phyloP scores from a whole-genome alignment of 2,329 filamentous ascomycete species.

The Aspergillus luchuensis region DNA sequence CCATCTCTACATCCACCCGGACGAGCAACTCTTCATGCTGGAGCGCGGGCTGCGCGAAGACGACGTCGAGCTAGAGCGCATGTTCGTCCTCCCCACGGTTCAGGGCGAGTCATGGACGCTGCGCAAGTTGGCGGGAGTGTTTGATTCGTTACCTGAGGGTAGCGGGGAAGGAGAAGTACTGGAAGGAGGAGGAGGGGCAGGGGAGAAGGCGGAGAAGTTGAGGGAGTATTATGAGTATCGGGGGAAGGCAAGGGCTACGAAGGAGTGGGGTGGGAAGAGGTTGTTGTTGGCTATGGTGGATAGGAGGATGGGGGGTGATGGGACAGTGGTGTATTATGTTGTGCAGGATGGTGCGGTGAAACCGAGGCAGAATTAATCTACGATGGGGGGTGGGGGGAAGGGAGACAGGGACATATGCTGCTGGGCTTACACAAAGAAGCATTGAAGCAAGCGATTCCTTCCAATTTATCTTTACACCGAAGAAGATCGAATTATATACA shows the following conservation, averaged over 20 bases:
- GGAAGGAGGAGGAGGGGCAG: slow-evolving; percentile 19
- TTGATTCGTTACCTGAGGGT: slow-evolving; percentile 52
- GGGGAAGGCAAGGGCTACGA: slow-evolving; percentile 26
- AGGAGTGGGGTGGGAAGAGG: slow-evolving; percentile 54
- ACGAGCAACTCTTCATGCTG: slow-evolving; percentile 64
- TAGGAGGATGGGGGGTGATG: slow-evolving; percentile 53
- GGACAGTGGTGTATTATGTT: slow-evolving; percentile 67
- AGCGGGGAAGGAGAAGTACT: slow-evolving; percentile 12
- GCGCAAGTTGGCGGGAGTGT: slow-evolving; percentile 56
- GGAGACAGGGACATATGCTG: no score
- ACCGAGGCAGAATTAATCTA: slow-evolving; percentile 60
- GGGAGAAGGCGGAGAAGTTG: slow-evolving; percentile 28
- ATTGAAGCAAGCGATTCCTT: neutral
- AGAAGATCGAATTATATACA: slow-evolving; percentile 12
- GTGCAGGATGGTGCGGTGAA: slow-evolving; percentile 66
- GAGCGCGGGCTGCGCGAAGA: slow-evolving; percentile 51
- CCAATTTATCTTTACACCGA: slow-evolving; percentile 2
- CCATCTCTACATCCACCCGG: slow-evolving; percentile 64
- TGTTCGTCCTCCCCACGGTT: slow-evolving; percentile 63
- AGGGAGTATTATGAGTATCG: slow-evolving; percentile 36
- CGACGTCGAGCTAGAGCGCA: slow-evolving; percentile 53
- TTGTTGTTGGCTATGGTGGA: slow-evolving; percentile 61
- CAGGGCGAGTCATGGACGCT: slow-evolving; percentile 63
- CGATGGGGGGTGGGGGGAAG: no score
- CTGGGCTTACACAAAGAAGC: neutral